Percentiles rank a stretch among this genome's conserved stretches.
Evolutionary conservation across 1,284 basidiomycete genomes (phyloP).

Genomic region (Naganishia sp.): DNA sequence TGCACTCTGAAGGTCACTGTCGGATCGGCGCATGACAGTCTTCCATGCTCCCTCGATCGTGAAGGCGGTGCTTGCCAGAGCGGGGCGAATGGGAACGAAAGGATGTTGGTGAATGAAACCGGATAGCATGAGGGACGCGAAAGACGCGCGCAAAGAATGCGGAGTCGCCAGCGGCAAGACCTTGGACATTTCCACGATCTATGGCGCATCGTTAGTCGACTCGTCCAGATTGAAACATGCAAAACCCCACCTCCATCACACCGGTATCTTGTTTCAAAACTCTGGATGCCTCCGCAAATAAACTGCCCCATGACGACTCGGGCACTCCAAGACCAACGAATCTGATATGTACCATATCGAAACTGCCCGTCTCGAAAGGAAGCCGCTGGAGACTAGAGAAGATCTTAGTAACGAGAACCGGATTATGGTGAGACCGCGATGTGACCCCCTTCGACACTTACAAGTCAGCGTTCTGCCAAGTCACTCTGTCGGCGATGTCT

Average conservation of each 20-base stretch:
- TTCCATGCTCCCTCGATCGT: conserved; percentile 34
- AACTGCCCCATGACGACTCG: conserved; percentile 45
- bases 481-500: conserved; percentile 42
- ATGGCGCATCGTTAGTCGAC: neutral
- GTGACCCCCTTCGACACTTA: conserved; percentile 36
- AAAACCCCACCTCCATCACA: conserved; percentile 45
- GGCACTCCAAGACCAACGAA: conserved; percentile 51
- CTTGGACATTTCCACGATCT: conserved; percentile 51
- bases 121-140: conserved; percentile 43
- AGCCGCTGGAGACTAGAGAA: conserved; percentile 43
- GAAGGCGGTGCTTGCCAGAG: conserved; percentile 25
- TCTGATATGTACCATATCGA: conserved; percentile 52
- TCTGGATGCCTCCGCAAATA: conserved; percentile 49
- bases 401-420: neutral
- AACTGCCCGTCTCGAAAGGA: conserved; percentile 50
- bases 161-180: conserved; percentile 39
- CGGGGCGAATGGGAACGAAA: conserved; percentile 41
- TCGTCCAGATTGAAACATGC: neutral
- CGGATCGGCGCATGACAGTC: conserved; percentile 29
- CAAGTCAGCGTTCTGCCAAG: conserved; percentile 50
- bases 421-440: too few species aligned
- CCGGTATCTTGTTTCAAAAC: conserved; percentile 48
- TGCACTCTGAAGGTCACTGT: neutral
- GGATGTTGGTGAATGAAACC: conserved; percentile 46
- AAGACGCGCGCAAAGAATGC: conserved; percentile 39